Base-by-base conservation (phyloP, 2,329 filamentous ascomycete genomes). In the Neurospora sp. region DNA sequence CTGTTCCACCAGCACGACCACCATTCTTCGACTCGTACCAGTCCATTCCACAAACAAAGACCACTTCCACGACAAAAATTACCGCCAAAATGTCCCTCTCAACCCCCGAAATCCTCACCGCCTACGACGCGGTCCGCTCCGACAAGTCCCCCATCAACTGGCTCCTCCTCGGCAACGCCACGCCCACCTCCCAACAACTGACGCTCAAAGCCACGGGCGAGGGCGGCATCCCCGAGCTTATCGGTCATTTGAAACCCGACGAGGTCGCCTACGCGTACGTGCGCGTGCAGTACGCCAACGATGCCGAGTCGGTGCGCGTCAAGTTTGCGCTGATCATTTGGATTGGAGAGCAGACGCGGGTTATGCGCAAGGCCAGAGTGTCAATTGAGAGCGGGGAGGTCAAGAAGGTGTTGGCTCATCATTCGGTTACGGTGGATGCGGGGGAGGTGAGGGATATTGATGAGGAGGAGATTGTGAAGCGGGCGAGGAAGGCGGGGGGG, bases 291-390 rank as follows among this genome's bases (percentile, higher is more conserved):
- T 88, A 91, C 78, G 88, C 88, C 77, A 91, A 91, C 81, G 89
- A 92, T 78, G 86, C 86, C 73, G 89, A 92, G 82, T 87, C 84
- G 80, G 88, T 82, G 77, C 83, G 89, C 43, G 86, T 90, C 76
- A 92, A 92, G 81, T 91, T 91, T 77, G 85, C 82, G 67, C 83
- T 92, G 67, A 80, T 91, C 39, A 84, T 90, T 73, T 92, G 89
- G 89, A 90, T 90, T 78, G 89, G 89, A 77, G 83, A 85, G 78
- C 78, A 80, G 71, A 89, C 88, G 1, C 87, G 87, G 79, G 85
- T 91, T 70, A 91, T 91, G 89, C 85, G 89, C 74, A 90, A 90
- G 79, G 89, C 89, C 10, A 84, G 89, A 74, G 89, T 90, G 89
- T 90, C 73, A 87, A 87, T 91, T 77, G 88, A 91, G 83, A 86